Conservation (phyloP, 805 yeast species). For the Myxozyma monticola region DNA sequence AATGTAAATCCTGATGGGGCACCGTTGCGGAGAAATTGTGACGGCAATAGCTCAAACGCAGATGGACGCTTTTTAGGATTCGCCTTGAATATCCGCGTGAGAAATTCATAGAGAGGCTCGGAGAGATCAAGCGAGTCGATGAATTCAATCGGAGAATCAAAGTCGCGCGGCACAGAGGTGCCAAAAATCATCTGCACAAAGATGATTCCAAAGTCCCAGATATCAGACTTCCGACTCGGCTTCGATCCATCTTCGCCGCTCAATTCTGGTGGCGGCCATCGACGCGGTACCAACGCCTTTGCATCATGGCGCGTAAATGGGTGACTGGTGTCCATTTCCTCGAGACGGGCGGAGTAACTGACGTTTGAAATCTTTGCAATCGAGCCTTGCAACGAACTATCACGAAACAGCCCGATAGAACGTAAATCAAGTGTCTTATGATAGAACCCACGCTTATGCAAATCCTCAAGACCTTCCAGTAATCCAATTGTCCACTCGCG, state of each 20-base stretch:
- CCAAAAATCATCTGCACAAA: conserved; percentile 70
- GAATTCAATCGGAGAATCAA: conserved; percentile 64
- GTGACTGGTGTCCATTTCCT: conserved; percentile 39
- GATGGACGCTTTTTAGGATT: conserved; percentile 73
- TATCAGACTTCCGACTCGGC: conserved; percentile 80
- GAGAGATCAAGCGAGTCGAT: conserved; percentile 51
- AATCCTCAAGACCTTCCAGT: conserved; percentile 76
- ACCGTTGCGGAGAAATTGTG: conserved; percentile 70
- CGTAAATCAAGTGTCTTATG: conserved; percentile 69
- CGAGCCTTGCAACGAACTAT: conserved; percentile 54
- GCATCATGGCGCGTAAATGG: conserved; percentile 31
- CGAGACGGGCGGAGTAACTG: conserved; percentile 30
- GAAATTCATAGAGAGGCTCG: conserved; percentile 62
- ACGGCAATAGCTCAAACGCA: conserved; percentile 81
- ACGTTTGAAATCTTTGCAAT: conserved; percentile 52
- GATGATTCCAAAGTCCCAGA: conserved; percentile 87
- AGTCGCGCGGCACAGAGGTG: conserved; percentile 53
- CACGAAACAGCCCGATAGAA: conserved; percentile 55
- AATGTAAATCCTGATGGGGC: conserved; percentile 11
- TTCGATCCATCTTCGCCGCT: conserved; percentile 39
- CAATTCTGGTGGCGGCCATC: conserved; percentile 84
- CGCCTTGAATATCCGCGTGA: conserved; percentile 62
- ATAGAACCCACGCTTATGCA: conserved; percentile 81
- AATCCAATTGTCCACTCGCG: conserved; percentile 87
- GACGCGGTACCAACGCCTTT: conserved; percentile 16